Percentiles rank a stretch among this genome's conserved stretches.
These are phyloP conservation scores for Margaritispora aquatica DNA, from an alignment of 495 filamentous ascomycete genomes.

Conservation along the genomic window DNA sequence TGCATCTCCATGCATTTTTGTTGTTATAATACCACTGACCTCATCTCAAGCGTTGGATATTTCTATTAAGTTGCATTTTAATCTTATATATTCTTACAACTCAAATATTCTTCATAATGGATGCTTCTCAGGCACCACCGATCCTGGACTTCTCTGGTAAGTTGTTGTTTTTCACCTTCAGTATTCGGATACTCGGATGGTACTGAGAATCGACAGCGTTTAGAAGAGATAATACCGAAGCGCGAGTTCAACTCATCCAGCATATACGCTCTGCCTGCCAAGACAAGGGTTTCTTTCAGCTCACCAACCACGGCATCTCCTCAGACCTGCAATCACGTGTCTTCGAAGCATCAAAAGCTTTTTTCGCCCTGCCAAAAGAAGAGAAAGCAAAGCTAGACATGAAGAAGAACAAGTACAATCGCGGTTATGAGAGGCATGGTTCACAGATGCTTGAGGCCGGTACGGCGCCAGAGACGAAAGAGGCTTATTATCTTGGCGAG, in stretches of 20 bases:
- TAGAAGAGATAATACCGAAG: not conserved
- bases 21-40: too few species aligned
- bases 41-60: too few species aligned
- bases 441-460: constrained; percentile 36
- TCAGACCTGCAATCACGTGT: not conserved
- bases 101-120: not conserved
- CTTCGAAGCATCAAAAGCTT: constrained; percentile 19
- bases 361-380: constrained; percentile 41
- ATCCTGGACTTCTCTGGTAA: not conserved
- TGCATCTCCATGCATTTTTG: too few species aligned
- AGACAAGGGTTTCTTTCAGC: not conserved
- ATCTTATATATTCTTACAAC: too few species aligned
- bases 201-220: not conserved
- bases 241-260: not conserved
- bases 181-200: not conserved
- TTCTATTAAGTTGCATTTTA: too few species aligned
- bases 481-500: constrained; percentile 35
- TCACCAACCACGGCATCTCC: not conserved
- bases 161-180: not conserved
- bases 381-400: constrained; percentile 37
- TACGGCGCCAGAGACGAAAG: constrained; percentile 36
- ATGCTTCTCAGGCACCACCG: not conserved
- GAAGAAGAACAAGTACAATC: constrained; percentile 34
- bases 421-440: constrained; percentile 37
- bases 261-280: not conserved